phyloP scores from a whole-genome alignment of 345 rosid species.

The Eucalyptus urophylla region DNA sequence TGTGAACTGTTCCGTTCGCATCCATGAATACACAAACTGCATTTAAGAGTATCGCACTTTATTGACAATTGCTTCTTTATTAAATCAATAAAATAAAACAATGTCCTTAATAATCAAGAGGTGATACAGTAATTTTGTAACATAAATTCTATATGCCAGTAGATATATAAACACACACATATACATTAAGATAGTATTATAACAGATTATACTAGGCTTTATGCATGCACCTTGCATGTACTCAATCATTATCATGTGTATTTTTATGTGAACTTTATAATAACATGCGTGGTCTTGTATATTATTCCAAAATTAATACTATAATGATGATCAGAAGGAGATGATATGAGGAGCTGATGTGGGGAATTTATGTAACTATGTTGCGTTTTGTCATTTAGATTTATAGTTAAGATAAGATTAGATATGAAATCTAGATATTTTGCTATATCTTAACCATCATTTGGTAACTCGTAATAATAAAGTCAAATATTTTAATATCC shows the following conservation, averaged over 20 bases:
- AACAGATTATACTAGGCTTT: not conserved
- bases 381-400: not conserved
- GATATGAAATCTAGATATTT: too few species aligned
- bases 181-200: too few species aligned
- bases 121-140: not conserved
- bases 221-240: not conserved
- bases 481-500: too few species aligned
- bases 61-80: not conserved
- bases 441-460: fast-evolving
- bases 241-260: not conserved
- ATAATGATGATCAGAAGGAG: not conserved
- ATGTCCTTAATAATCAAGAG: not conserved
- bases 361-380: not conserved
- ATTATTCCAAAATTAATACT: not conserved
- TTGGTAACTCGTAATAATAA: too few species aligned
- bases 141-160: not conserved
- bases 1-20: not conserved
- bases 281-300: not conserved
- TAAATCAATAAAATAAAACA: too few species aligned
- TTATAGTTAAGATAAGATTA: not conserved
- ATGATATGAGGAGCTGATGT: not conserved
- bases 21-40: not conserved
- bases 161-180: too few species aligned
- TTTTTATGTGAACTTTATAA: not conserved
- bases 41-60: not conserved